Conservation (phyloP, 495 filamentous ascomycete genomes). For the Aspergillus steynii region DNA sequence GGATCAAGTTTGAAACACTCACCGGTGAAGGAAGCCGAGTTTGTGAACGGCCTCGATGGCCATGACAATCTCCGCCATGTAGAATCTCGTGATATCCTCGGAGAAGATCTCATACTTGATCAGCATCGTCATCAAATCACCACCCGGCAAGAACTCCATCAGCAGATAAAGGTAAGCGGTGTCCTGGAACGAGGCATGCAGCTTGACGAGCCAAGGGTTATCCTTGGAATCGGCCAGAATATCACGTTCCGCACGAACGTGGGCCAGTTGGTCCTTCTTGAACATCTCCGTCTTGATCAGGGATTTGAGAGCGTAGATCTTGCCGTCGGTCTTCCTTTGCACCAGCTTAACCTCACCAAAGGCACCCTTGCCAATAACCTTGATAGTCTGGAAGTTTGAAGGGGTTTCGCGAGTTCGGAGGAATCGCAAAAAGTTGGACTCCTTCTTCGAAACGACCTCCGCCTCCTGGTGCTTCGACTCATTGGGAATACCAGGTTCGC, state of each 20-base stretch:
- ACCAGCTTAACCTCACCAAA: conserved; percentile 98
- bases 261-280: conserved; percentile 98
- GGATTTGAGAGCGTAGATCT: conserved; percentile 98
- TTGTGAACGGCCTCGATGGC: conserved; percentile 98
- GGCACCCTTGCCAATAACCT: conserved; percentile 97
- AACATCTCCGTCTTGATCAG: conserved; percentile 99
- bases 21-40: conserved; percentile 98
- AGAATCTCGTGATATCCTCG: conserved; percentile 97
- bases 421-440: conserved; percentile 91
- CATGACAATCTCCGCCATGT: conserved; percentile 97
- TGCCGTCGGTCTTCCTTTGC: conserved; percentile 91
- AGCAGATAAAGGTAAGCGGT: conserved; percentile 94
- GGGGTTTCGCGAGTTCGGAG: conserved; percentile 88
- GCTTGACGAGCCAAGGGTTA: conserved; percentile 97
- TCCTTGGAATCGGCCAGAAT: conserved; percentile 94
- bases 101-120: conserved; percentile 99
- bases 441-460: conserved; percentile 74
- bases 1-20: conserved; percentile 26
- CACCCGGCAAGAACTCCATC: conserved; percentile 98
- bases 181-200: conserved; percentile 98
- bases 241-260: conserved; percentile 96
- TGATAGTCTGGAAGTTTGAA: conserved; percentile 90
- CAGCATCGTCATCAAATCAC: conserved; percentile 99
- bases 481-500: conserved; percentile 69
- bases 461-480: conserved; percentile 76